These are phyloP conservation scores for Raphanus sativus DNA, from an alignment of 345 rosid genomes.

Conservation along the genomic window DNA sequence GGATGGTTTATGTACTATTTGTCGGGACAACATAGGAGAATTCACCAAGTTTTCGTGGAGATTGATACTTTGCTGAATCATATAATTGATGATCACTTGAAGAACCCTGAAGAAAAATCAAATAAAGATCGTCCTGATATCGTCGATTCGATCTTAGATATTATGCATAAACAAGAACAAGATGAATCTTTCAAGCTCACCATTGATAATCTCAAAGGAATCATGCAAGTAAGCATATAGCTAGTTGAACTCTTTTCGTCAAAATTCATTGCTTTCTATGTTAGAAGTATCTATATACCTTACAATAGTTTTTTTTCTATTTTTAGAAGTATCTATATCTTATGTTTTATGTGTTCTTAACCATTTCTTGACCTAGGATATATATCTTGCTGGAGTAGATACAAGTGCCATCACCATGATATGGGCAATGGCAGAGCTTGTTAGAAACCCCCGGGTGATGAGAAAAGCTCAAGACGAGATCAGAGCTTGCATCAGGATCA, in stretches of 20 bases:
- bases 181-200: conserved; percentile 11
- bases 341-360: neutral
- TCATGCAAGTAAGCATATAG: conserved; percentile 1
- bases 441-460: conserved; percentile 13
- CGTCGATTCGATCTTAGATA: conserved; percentile 45
- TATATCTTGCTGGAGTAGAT: conserved; percentile 27
- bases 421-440: conserved; percentile 28
- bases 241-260: neutral
- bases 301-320: neutral
- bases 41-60: neutral
- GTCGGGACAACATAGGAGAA: neutral
- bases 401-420: conserved; percentile 20
- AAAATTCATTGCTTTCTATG: neutral
- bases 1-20: conserved; percentile 19
- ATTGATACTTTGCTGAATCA: conserved; percentile 19
- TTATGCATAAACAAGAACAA: conserved; percentile 26
- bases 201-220: conserved; percentile 24
- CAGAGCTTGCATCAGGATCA: conserved; percentile 25
- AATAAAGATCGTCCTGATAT: conserved; percentile 30
- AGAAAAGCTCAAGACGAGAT: conserved; percentile 18
- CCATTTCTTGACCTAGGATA: conserved; percentile 13
- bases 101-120: neutral
- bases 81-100: conserved; percentile 29
- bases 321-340: neutral
- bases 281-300: neutral